Evolutionary conservation across 352 stramenopile genomes (phyloP).

Genomic region (Blastocystis sp.): DNA sequence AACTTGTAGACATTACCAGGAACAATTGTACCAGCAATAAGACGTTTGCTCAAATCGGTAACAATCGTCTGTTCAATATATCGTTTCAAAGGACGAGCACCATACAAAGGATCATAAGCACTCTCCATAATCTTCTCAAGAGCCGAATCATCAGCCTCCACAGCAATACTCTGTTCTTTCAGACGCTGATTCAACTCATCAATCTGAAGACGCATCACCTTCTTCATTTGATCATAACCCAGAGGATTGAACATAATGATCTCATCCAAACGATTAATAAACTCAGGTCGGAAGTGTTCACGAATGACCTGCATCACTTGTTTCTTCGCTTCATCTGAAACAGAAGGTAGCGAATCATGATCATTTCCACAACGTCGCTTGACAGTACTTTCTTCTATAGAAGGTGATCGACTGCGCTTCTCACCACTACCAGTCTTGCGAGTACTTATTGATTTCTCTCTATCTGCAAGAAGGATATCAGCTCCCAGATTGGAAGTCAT

Average conservation of each 20-base stretch:
- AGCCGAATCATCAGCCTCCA: constrained; percentile 72
- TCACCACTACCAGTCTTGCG: not conserved
- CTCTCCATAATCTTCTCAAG: constrained; percentile 81
- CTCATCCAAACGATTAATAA: constrained; percentile 89
- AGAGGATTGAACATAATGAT: constrained; percentile 91
- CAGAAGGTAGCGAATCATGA: not conserved
- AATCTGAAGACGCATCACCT: constrained; percentile 86
- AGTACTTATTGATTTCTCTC: not conserved
- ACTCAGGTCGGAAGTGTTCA: constrained; percentile 81
- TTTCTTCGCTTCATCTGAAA: constrained; percentile 67
- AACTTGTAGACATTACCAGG: constrained; percentile 11
- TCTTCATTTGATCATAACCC: constrained; percentile 74
- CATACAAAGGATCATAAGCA: constrained; percentile 85
- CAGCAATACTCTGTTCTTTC: constrained; percentile 73
- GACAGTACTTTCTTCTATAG: constrained; percentile 64
- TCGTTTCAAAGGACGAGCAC: constrained; percentile 85
- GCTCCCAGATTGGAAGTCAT: constrained; percentile 92
- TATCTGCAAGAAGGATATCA: constrained; percentile 75
- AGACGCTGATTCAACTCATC: constrained; percentile 70
- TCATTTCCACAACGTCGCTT: constrained; percentile 64
- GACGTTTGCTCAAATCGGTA: constrained; percentile 68
- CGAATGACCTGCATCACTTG: constrained; percentile 79
- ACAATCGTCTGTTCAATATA: constrained; percentile 88
- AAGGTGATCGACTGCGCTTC: not conserved
- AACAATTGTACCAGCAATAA: constrained; percentile 45